Percentiles rank a stretch among this genome's conserved stretches.
These are phyloP conservation scores for Chlamydomonas sphaeroides DNA, from an alignment of 139 green algal genomes.

Conservation along the genomic window DNA sequence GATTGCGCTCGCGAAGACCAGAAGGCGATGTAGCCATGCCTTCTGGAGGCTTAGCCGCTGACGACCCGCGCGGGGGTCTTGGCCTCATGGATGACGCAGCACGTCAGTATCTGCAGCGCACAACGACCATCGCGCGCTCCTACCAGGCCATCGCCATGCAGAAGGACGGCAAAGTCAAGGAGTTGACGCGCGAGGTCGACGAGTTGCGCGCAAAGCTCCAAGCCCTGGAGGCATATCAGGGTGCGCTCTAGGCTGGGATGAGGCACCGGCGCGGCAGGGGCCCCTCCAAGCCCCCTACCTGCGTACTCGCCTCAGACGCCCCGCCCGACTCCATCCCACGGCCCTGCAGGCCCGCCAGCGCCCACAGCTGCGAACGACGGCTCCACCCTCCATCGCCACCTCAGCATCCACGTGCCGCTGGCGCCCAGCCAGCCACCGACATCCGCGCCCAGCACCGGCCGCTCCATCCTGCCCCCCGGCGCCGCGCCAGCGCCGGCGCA, in stretches of 20 bases:
- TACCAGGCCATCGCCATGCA: conserved; percentile 9
- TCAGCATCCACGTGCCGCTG: neutral
- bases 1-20: too few species aligned
- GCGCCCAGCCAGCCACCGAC: neutral
- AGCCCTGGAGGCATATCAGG: conserved; percentile 21
- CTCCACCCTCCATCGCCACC: neutral
- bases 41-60: too few species aligned
- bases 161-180: conserved; percentile 30
- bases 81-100: too few species aligned
- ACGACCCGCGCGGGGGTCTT: too few species aligned
- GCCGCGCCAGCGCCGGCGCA: too few species aligned
- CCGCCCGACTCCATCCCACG: neutral
- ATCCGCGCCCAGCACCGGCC: neutral
- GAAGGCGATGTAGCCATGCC: too few species aligned
- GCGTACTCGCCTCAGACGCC: too few species aligned
- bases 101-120: too few species aligned
- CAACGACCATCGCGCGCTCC: conserved; percentile 1
- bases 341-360: neutral
- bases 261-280: too few species aligned
- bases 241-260: neutral
- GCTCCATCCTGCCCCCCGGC: neutral
- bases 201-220: neutral
- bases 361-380: too few species aligned
- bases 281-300: too few species aligned
- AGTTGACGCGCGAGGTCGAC: conserved; percentile 14